Percentiles rank a stretch among this genome's conserved stretches.
Evolutionary conservation across 768 basidiomycete species (phyloP).

Genomic region (Serendipita vermifera): DNA sequence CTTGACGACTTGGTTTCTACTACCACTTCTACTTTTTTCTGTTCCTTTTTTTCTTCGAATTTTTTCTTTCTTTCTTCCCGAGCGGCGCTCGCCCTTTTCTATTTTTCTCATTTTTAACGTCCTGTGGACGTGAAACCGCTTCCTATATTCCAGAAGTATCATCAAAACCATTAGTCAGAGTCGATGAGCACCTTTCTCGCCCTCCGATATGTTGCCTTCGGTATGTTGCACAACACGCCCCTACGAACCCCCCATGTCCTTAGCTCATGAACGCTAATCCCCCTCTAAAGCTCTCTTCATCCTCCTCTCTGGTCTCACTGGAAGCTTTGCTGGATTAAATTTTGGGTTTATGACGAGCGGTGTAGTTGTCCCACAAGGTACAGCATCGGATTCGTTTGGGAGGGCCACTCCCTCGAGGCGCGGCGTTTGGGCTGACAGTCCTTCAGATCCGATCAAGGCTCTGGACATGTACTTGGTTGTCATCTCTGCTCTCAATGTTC

Average conservation of each 20-base stretch:
- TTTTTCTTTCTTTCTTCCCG: constrained; percentile 4
- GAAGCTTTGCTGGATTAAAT: constrained; percentile 1
- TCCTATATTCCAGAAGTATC: no score
- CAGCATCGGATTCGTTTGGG: no score
- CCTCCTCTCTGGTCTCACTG: background rate
- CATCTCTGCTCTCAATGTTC: background rate
- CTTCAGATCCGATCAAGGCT: background rate
- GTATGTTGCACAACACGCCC: background rate
- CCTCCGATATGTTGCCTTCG: background rate
- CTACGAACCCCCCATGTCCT: background rate
- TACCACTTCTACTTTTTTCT: background rate
- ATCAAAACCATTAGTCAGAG: no score
- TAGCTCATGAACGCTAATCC: background rate
- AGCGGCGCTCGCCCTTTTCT: constrained; percentile 8
- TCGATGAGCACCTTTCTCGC: background rate
- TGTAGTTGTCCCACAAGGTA: no score
- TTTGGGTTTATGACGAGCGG: background rate
- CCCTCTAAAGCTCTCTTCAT: constrained; percentile 1
- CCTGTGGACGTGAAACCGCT: no score
- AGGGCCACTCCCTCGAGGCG: no score
- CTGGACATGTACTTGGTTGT: background rate
- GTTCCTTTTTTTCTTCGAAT: background rate
- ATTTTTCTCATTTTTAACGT: no score
- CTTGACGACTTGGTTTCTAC: background rate
- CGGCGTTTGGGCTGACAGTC: no score